Percentiles rank a stretch among this genome's conserved stretches.
Evolutionary conservation across 495 filamentous ascomycete genomes (phyloP).

Genomic region (Lasiosphaeris hirsuta): DNA sequence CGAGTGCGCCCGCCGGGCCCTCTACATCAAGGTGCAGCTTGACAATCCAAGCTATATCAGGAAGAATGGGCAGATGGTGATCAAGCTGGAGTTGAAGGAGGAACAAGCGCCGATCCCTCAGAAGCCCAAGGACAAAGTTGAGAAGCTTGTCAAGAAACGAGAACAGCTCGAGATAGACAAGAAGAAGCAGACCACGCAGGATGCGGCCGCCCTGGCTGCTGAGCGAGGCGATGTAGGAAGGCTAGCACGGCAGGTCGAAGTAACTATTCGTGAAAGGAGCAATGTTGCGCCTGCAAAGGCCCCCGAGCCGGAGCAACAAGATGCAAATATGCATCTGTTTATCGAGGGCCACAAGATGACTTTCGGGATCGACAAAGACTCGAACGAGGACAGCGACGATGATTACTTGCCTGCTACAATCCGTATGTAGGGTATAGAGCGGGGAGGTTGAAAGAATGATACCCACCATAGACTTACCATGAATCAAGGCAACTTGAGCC

Average conservation of each 20-base stretch:
- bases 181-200: slow-evolving; percentile 24
- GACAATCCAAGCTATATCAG: slow-evolving; percentile 33
- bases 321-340: slow-evolving; percentile 36
- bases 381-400: slow-evolving; percentile 17
- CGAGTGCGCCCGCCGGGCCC: slow-evolving; percentile 68
- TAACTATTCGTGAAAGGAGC: slow-evolving; percentile 50
- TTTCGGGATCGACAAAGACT: slow-evolving; percentile 21
- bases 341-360: slow-evolving; percentile 49
- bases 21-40: slow-evolving; percentile 85
- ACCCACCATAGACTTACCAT: slow-evolving; percentile 17
- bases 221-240: slow-evolving; percentile 50
- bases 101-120: slow-evolving; percentile 6
- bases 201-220: slow-evolving; percentile 45
- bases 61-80: slow-evolving; percentile 28
- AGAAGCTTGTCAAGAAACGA: background rate
- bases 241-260: slow-evolving; percentile 23
- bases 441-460: slow-evolving; percentile 13
- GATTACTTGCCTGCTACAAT: slow-evolving; percentile 18
- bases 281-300: slow-evolving; percentile 29
- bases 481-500: background rate
- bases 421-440: slow-evolving; percentile 10
- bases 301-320: slow-evolving; percentile 15
- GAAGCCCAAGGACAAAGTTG: background rate
- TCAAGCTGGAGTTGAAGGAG: slow-evolving; percentile 40
- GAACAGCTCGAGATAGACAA: slow-evolving; percentile 16